A percentile compares a stretch with the other conserved stretches of the same genome.
phyloP scores from a whole-genome alignment of 768 basidiomycete species.

The Tremella yokohamensis region DNA sequence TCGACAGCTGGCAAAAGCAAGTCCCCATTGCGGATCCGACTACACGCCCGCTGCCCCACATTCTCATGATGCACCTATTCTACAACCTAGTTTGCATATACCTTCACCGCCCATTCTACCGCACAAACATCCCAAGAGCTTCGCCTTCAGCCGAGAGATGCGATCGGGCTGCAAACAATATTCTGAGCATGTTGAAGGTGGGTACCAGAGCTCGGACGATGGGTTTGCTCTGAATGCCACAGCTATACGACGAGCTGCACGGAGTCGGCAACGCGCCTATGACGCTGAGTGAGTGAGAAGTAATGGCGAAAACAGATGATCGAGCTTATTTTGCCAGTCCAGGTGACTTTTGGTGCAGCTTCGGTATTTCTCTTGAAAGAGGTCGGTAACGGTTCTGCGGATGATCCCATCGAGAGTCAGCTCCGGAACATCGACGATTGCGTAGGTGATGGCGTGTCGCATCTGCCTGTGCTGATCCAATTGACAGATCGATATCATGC shows the following conservation, averaged over 20 bases:
- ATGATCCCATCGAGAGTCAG: background rate
- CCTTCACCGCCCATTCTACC: slow-evolving; percentile 17
- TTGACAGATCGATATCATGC: background rate
- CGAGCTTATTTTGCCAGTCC: background rate
- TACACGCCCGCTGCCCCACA: slow-evolving; percentile 10
- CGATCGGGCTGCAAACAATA: slow-evolving; percentile 8
- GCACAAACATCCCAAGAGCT: slow-evolving; percentile 2
- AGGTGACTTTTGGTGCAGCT: slow-evolving; percentile 4
- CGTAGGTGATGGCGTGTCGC: background rate
- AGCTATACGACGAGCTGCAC: slow-evolving; percentile 12
- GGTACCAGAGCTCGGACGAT: background rate
- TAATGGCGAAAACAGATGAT: too few species aligned
- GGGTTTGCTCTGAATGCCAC: background rate
- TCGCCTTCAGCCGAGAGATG: slow-evolving; percentile 12
- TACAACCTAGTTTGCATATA: slow-evolving; percentile 14
- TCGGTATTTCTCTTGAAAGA: slow-evolving; percentile 7
- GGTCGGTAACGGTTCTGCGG: background rate
- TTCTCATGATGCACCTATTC: slow-evolving; percentile 16
- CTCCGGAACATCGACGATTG: background rate
- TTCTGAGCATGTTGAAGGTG: slow-evolving; percentile 10
- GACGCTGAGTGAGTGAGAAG: slow-evolving; percentile 10
- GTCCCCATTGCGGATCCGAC: slow-evolving; percentile 5
- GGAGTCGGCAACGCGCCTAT: slow-evolving; percentile 11
- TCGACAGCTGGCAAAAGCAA: slow-evolving; percentile 3
- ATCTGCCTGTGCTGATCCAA: background rate